Evolutionary conservation across 2,329 filamentous ascomycete genomes (phyloP), one percentile per base, ranked within the genome.

Genomic region (Diaporthe ilicicola): DNA sequence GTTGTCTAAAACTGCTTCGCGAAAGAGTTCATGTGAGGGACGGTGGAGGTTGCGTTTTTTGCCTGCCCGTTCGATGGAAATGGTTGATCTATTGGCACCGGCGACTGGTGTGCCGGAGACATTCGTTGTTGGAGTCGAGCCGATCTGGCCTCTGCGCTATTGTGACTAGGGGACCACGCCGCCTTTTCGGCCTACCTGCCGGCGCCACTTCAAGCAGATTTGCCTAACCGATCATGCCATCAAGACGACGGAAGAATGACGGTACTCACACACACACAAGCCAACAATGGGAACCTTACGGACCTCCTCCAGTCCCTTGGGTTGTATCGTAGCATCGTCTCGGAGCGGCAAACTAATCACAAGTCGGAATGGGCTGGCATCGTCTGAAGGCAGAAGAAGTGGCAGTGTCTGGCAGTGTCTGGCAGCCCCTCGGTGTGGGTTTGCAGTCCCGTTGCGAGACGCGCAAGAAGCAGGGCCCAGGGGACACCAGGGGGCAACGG

Each of bases 351-450:
- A 64, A 64, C 42, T 37, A 37, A 50, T 24, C 7, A 37, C 12
- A 62, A 37, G 12, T 50, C n/a, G 29, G 29, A 50, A 37, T 19
- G 29, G 29, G 50, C 44, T 29, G 27, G 53, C 29, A 51, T 50
- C 29, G n/a, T 42, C 66, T 68, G 27, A 32, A 68, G 44, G 37
- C 59, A 37, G 29, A 54, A 61, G 37, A 64, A 55, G 67, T 70
- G 71, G 69, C 69, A 71, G 69, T 73, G 50, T 73, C 65, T 70
- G 71, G 69, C 69, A 71, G 69, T 73, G 50, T 73, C 65, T 46
- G 69, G 56, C 65, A 65, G 51, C 48, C 64, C 44, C 62, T 54
- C 69, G 61, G 37, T 69, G 71, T 73, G 71, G 71, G 39, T 70
- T 68, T 46, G 24, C 22, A 37, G 55, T 64, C 54, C 24, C 44